Evolutionary conservation across 2,329 filamentous ascomycete genomes (phyloP).

Genomic region (Xylariaceae sp.): DNA sequence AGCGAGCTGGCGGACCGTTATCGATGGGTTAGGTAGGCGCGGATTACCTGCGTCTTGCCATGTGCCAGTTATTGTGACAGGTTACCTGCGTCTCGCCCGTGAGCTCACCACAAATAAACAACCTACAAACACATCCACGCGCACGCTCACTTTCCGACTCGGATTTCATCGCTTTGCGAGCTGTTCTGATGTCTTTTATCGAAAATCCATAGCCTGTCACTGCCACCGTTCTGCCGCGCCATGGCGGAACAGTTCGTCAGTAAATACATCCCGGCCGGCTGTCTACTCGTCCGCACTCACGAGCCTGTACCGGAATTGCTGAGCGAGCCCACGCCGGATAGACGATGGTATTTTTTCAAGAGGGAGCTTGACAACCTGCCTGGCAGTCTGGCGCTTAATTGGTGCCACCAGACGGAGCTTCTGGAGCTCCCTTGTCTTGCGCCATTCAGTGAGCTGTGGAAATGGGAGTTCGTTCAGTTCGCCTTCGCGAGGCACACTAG

Average conservation of each 20-base stretch:
- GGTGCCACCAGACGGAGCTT: conserved; percentile 24
- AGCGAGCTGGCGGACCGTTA: background rate
- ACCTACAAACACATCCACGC: background rate
- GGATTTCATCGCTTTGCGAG: background rate
- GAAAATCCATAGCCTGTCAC: background rate
- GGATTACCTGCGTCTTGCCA: too few species aligned
- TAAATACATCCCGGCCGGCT: conserved; percentile 40
- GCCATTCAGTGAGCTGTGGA: conserved; percentile 32
- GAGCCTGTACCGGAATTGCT: conserved; percentile 18
- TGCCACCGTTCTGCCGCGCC: background rate
- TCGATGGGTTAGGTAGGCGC: background rate
- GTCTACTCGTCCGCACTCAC: conserved; percentile 30
- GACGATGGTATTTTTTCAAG: conserved; percentile 30
- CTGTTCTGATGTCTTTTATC: background rate
- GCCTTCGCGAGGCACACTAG: conserved; percentile 32
- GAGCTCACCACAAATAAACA: background rate
- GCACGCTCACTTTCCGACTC: background rate
- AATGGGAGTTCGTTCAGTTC: conserved; percentile 40
- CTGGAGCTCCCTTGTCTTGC: conserved; percentile 26
- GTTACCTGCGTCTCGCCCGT: background rate
- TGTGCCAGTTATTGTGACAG: too few species aligned
- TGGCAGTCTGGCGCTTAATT: background rate
- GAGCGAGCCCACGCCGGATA: conserved; percentile 3
- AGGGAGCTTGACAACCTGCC: conserved; percentile 21
- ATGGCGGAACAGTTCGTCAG: conserved; percentile 20